Conservation (phyloP, 2,329 filamentous ascomycete genomes). For the Colletotrichum cordylinicola region DNA sequence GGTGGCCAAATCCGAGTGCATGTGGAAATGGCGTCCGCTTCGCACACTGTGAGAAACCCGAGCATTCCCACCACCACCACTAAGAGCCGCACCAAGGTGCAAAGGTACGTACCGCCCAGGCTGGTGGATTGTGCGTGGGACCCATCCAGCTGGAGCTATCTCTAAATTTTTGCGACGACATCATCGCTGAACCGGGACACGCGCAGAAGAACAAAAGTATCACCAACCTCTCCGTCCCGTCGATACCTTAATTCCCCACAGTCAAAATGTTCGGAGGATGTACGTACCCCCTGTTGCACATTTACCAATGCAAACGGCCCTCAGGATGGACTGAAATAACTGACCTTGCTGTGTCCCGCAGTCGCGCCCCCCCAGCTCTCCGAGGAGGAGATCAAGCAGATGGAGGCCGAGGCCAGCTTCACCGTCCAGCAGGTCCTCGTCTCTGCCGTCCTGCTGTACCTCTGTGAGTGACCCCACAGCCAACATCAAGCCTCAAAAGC, state of each 20-base stretch:
- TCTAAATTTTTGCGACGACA: constrained; percentile 24
- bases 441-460: constrained; percentile 72
- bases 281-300: constrained; percentile 37
- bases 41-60: neutral
- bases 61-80: neutral
- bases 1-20: neutral
- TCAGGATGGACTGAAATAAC: neutral
- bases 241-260: neutral
- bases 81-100: neutral
- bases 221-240: neutral
- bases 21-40: neutral
- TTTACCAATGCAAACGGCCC: no score
- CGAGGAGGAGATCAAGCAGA: constrained; percentile 71
- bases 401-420: constrained; percentile 71
- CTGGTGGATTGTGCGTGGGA: neutral
- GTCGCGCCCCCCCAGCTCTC: constrained; percentile 74
- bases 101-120: neutral
- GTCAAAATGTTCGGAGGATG: constrained; percentile 69
- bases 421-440: constrained; percentile 72
- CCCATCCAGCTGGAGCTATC: constrained; percentile 7
- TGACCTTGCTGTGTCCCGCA: constrained; percentile 32
- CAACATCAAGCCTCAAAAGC: neutral
- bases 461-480: constrained; percentile 64
- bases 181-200: constrained; percentile 11
- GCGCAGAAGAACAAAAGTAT: neutral